A percentile compares a stretch with the other conserved stretches of the same genome.
Evolutionary conservation across 1,139 yeast species (phyloP).

Genomic region (Pichia sp.): DNA sequence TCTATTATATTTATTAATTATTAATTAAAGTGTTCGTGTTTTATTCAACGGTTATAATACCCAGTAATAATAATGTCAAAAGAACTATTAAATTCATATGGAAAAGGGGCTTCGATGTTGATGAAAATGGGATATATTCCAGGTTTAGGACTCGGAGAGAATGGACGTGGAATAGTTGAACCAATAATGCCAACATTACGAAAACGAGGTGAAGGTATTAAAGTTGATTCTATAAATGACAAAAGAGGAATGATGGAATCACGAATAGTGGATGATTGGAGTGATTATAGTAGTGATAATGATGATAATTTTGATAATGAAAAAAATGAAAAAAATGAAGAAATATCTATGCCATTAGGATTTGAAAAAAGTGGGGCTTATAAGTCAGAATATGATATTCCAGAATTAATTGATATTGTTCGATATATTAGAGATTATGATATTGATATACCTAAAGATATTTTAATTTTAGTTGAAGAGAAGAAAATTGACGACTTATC

Average conservation of each 20-base stretch:
- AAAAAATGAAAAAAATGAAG: too few relatives aligned
- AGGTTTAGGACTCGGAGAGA: slow-evolving; percentile 77
- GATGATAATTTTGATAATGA: slow-evolving; percentile 19
- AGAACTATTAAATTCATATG: slow-evolving; percentile 40
- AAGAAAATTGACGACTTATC: slow-evolving; percentile 11
- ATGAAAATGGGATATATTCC: slow-evolving; percentile 80
- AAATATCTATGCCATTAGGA: slow-evolving; percentile 2
- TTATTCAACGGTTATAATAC: too few relatives aligned
- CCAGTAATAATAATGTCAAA: slow-evolving; percentile 3
- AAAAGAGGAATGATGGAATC: slow-evolving; percentile 16
- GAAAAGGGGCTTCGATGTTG: slow-evolving; percentile 79
- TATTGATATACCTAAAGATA: slow-evolving; percentile 32
- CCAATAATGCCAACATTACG: slow-evolving; percentile 71
- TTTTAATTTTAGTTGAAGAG: slow-evolving; percentile 26
- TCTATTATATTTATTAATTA: too few relatives aligned
- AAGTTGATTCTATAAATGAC: slow-evolving; percentile 36
- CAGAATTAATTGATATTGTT: slow-evolving; percentile 34
- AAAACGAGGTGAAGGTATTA: slow-evolving; percentile 69
- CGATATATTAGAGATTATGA: slow-evolving; percentile 34
- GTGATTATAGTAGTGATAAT: slow-evolving; percentile 11
- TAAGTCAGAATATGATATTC: slow-evolving; percentile 16
- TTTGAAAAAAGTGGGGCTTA: slow-evolving; percentile 16
- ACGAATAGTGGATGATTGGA: slow-evolving; percentile 10
- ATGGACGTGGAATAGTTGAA: slow-evolving; percentile 63
- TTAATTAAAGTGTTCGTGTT: too few relatives aligned